These are phyloP conservation scores for Fusarium sp. DNA, from an alignment of 2,329 filamentous ascomycete genomes.

Conservation along the genomic window DNA sequence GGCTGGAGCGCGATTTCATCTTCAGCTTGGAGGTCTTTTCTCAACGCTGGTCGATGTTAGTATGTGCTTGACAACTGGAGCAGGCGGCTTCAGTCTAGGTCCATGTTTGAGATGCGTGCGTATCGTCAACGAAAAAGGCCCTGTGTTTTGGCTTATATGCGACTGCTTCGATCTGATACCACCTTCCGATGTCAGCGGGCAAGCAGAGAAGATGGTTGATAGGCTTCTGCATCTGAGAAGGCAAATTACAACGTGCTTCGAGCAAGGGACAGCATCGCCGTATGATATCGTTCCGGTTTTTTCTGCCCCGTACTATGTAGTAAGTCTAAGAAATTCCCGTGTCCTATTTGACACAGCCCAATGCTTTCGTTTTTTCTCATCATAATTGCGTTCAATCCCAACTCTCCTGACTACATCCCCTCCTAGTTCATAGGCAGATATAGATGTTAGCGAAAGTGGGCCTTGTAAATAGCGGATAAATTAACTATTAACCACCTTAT, in stretches of 20 bases:
- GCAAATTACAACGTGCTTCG: background rate
- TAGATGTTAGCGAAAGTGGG: background rate
- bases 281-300: background rate
- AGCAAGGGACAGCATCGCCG: background rate
- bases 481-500: background rate
- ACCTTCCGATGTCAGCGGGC: background rate
- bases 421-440: background rate
- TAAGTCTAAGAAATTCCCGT: background rate
- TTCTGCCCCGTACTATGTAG: background rate
- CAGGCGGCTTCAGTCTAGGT: background rate
- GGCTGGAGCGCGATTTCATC: background rate
- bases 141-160: background rate
- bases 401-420: background rate
- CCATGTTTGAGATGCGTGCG: background rate
- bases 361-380: background rate
- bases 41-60: background rate
- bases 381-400: background rate
- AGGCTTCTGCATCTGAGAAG: background rate
- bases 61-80: background rate
- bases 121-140: background rate
- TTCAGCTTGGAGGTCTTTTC: background rate
- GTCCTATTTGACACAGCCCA: background rate
- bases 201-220: accelerated
- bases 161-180: accelerated
- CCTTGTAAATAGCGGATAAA: background rate